Evolutionary conservation across 306 rosid species (phyloP), one percentile per base, ranked within the genome.

Genomic region (Prunus kanzakura): DNA sequence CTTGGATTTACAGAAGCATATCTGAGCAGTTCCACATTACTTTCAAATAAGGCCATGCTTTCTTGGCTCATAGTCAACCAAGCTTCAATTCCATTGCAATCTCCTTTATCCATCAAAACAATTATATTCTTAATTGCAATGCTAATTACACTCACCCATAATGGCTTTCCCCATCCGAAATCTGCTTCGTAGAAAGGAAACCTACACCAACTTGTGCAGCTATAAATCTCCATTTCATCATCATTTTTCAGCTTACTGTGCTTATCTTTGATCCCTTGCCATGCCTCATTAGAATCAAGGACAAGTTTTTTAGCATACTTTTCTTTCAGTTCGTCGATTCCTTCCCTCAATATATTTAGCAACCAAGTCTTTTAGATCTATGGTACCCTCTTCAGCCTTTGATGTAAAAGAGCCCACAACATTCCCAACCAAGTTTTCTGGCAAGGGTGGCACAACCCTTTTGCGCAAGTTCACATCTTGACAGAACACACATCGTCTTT

Each of bases 141-240:
- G n/a, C 70, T 56, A 11, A 66, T 66, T 8, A 77, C 49, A 16
- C 87, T 76, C 5, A 69, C 82, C 87, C 87, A 80, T 5, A 46
- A 45, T n/a, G 87, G 84, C 27, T 68, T 73, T 54, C 80, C 84
- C 82, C 79, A 84, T 76, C 84, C 82, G 23, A 84, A 77, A 67
- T 80, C 67, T 20, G 49, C 61, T 5, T 77, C 79, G 25, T 80
- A 80, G 1, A 80, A 61, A 1, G 66, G 71, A 56, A 84, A 84
- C 67, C 80, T 60, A 49, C 64, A 74, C 75, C 69, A 74, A 61
- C 79, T 73, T 23, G 70, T 72, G 80, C 82, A 76, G 27, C 73
- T 61, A 15, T 35, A 72, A 7, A 12, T 64, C 22, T 64, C 47
- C 4, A 55, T 54, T 6, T 46, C 74, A 6, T 11, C 73, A 13